Evolutionary conservation across 257 asterid genomes (phyloP).

Genomic region (Thymus mandschuricus): DNA sequence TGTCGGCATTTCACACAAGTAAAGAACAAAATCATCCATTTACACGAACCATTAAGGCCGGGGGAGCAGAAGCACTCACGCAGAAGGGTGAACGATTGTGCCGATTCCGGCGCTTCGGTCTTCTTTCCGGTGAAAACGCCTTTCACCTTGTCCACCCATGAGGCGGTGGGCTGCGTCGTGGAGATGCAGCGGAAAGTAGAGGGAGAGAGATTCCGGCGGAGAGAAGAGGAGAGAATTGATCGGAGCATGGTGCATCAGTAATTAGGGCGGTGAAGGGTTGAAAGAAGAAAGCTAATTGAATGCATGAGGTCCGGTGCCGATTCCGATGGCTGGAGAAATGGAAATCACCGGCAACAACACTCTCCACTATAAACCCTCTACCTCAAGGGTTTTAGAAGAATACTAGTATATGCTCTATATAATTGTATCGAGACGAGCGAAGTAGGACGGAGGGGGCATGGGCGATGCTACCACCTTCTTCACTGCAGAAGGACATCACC

Average conservation of each 20-base stretch:
- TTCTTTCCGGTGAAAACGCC: conserved; percentile 72
- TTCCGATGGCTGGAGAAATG: not conserved
- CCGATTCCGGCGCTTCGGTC: conserved; percentile 29
- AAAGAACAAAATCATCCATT: not conserved
- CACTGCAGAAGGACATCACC: no score
- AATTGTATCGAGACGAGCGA: no score
- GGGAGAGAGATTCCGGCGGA: conserved; percentile 29
- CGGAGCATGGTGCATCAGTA: conserved; percentile 34
- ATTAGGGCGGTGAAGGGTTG: not conserved
- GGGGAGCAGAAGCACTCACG: conserved; percentile 43
- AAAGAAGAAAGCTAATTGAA: not conserved
- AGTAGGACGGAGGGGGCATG: no score
- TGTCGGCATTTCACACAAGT: conserved; percentile 29
- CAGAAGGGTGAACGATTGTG: conserved; percentile 73
- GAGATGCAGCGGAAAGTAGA: conserved; percentile 54
- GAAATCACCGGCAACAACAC: not conserved
- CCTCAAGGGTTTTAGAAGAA: not conserved
- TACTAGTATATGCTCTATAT: not conserved
- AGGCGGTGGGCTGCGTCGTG: conserved; percentile 56
- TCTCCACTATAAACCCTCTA: not conserved
- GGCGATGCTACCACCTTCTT: no score
- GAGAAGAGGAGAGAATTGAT: conserved; percentile 25
- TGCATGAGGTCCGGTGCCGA: not conserved
- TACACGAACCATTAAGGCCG: not conserved
- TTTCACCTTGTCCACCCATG: conserved; percentile 90